Conservation (phyloP, 345 rosid genomes). For the Gossypium mustelinum region DNA sequence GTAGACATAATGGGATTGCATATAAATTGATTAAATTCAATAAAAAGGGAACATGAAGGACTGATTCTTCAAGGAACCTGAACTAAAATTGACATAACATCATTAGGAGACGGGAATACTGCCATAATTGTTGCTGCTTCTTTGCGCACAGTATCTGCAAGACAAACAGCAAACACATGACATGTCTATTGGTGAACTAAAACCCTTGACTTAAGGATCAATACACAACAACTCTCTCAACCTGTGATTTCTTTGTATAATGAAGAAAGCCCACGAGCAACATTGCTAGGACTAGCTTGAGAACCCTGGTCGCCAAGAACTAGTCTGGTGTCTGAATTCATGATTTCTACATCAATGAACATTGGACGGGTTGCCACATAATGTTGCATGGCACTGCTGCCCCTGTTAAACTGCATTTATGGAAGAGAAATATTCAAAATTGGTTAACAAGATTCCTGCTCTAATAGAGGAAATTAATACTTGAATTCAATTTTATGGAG, state of each 20-base stretch:
- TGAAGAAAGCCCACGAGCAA: slow-evolving; percentile 91
- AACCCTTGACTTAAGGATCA: slow-evolving; percentile 19
- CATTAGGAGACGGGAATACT: slow-evolving; percentile 96
- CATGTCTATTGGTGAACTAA: slow-evolving; percentile 17
- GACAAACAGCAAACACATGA: slow-evolving; percentile 21
- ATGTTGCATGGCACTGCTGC: slow-evolving; percentile 99
- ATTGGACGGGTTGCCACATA: slow-evolving; percentile 98
- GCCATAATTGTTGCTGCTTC: slow-evolving; percentile 96
- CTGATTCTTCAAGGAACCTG: slow-evolving; percentile 49
- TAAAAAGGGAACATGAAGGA: slow-evolving; percentile 4
- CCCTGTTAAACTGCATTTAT: slow-evolving; percentile 83
- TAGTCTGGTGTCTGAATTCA: slow-evolving; percentile 91
- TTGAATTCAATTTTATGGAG: background rate
- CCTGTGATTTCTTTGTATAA: slow-evolving; percentile 96
- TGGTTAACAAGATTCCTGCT: slow-evolving; percentile 1
- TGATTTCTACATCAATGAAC: slow-evolving; percentile 96
- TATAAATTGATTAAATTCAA: slow-evolving; percentile 4
- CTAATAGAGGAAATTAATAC: background rate
- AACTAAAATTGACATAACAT: slow-evolving; percentile 95
- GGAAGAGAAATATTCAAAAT: slow-evolving; percentile 5
- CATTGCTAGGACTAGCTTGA: slow-evolving; percentile 90
- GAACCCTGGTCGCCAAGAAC: slow-evolving; percentile 93
- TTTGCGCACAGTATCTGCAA: slow-evolving; percentile 88
- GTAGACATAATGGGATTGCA: background rate
- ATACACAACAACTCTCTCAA: slow-evolving; percentile 31